Evolutionary conservation across 2,329 filamentous ascomycete genomes (phyloP), one percentile per base, ranked within the genome.

Genomic region (Curvularia verruculosa): DNA sequence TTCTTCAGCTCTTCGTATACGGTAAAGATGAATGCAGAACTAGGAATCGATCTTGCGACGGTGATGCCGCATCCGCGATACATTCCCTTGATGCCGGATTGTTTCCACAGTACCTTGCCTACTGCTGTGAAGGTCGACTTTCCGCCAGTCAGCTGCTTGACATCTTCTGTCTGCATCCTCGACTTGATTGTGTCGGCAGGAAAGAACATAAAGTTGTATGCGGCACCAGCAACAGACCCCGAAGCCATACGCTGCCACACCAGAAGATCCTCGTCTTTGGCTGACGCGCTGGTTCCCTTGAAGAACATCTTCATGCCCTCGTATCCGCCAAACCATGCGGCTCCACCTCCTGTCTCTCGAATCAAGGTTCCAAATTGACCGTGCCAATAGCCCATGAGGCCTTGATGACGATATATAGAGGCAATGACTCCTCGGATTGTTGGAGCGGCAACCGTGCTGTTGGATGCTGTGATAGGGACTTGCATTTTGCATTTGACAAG

Each of bases 401-500:
- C 95, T 64, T 96, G 88, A 66, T 92, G 87, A 8, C 87, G 87
- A 71, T 92, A 96, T 8, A 98, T 86, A 26, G 92, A 87, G 24
- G 84, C 82, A 41, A 98, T 89, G 40, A 97, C 87, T 5, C 85
- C 78, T 12, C 91, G 72, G 0, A 92, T 89, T 1, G 85, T 84
- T 5, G 90, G 83, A 3, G 83, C 78, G 79, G 81, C 3, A 75
- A 75, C 2, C 70, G 71, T 23, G 73, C 76, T 72, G 1, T 79
- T 74, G 6, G 71, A 58, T 1, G 72, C 65, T 46, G 79, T 73
- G 4, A 79, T 54, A 15, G 84, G 91, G 0, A 94, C 93, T 76
- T 99, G 95, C 80, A 99, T 96, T 78, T 95, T 96, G 84, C 95
- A 99, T 79, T 99, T 99, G 74, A 99, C 90, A 50, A 99, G 85